phyloP scores from a whole-genome alignment of 31 red algal species.

The Odonthalia washingtoniensis region DNA sequence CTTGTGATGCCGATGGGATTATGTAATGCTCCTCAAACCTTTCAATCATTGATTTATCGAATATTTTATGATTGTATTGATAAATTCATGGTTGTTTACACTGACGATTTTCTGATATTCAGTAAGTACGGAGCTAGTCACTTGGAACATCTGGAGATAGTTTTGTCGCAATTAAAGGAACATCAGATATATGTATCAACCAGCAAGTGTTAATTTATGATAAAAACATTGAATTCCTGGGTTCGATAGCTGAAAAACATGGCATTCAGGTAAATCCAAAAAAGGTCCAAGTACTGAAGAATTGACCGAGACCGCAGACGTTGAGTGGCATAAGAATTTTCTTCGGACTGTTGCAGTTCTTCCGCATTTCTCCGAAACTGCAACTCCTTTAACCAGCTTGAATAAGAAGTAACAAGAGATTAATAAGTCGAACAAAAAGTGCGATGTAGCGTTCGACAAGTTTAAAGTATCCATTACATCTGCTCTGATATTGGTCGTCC shows the following conservation, averaged over 20 bases:
- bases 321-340: conserved; percentile 13
- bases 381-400: neutral
- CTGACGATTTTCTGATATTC: conserved; percentile 35
- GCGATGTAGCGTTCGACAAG: neutral
- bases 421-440: neutral
- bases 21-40: neutral
- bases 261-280: conserved; percentile 11
- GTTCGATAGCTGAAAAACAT: neutral
- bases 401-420: neutral
- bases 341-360: neutral
- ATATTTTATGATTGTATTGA: too few species aligned
- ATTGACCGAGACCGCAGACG: conserved; percentile 14
- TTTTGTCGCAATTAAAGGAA: conserved; percentile 10
- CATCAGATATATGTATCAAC: neutral
- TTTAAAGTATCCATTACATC: conserved; percentile 9
- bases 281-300: conserved; percentile 24
- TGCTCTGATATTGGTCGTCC: conserved; percentile 19
- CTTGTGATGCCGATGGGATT: conserved; percentile 27
- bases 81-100: conserved; percentile 17
- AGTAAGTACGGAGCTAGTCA: conserved; percentile 13
- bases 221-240: conserved; percentile 19
- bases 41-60: conserved; percentile 26
- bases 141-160: neutral
- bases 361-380: neutral
- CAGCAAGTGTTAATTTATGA: conserved; percentile 37